Evolutionary conservation across 257 asterid genomes (phyloP).

Genomic region (Forsythia suspensa): DNA sequence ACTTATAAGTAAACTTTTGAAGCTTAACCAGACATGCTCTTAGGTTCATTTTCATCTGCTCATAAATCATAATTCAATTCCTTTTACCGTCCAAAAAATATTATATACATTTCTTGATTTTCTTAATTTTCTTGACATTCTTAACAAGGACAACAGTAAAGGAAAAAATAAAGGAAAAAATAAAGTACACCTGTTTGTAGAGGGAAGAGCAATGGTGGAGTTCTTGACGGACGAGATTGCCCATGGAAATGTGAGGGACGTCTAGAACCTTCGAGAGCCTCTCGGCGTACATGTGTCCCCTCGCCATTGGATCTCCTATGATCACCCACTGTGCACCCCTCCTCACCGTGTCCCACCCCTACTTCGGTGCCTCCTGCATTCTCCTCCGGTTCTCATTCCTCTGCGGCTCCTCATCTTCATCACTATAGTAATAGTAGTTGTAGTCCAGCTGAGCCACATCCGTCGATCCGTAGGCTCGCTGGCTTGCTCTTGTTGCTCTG

Average conservation of each 20-base stretch:
- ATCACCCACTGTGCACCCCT: conserved; percentile 94
- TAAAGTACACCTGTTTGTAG: conserved; percentile 51
- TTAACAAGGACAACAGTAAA: not conserved
- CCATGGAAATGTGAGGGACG: conserved; percentile 92
- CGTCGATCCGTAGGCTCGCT: conserved; percentile 59
- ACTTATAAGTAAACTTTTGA: too few species aligned
- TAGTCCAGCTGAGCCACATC: conserved; percentile 70
- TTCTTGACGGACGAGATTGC: conserved; percentile 78
- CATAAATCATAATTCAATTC: too few species aligned
- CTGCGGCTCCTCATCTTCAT: conserved; percentile 26
- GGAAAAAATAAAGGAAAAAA: not conserved
- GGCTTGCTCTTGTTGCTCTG: not conserved
- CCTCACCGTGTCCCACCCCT: conserved; percentile 46
- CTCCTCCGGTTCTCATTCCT: conserved; percentile 16
- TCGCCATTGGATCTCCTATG: conserved; percentile 80
- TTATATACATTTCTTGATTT: too few species aligned
- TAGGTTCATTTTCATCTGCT: too few species aligned
- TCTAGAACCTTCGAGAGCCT: conserved; percentile 74
- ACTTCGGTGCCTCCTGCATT: conserved; percentile 38
- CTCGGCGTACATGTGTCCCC: conserved; percentile 77
- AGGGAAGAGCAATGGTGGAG: conserved; percentile 73
- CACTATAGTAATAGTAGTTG: conserved; percentile 30
- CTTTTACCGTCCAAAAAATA: too few species aligned
- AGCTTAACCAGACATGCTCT: too few species aligned
- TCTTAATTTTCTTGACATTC: not conserved